phyloP scores from a whole-genome alignment of 1,284 basidiomycete genomes.

The Ceratobasidium sp. region DNA sequence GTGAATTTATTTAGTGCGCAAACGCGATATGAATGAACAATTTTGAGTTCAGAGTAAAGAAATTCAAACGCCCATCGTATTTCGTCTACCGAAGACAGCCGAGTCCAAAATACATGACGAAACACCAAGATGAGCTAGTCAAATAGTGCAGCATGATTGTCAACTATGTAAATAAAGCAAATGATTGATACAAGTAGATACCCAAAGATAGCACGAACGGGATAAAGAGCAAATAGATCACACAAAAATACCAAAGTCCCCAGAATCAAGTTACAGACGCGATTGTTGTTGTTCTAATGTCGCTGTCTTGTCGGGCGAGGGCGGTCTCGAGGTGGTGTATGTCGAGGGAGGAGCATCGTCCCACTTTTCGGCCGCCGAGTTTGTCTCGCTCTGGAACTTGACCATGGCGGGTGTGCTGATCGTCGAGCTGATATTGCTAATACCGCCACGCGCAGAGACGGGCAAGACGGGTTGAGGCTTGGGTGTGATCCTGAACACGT shows the following conservation, averaged over 20 bases:
- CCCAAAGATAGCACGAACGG: not conserved
- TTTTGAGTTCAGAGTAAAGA: not conserved
- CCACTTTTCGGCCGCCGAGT: constrained; percentile 27
- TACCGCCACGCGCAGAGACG: constrained; percentile 9
- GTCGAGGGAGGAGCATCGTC: constrained; percentile 22
- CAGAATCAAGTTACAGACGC: constrained; percentile 1
- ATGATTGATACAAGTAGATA: constrained; percentile 18
- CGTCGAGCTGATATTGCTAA: constrained; percentile 13
- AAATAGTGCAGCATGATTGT: not conserved
- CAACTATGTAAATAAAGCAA: constrained; percentile 23
- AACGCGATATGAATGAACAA: not conserved
- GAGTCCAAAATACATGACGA: constrained; percentile 9
- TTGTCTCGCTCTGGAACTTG: constrained; percentile 42
- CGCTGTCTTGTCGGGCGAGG: constrained; percentile 11
- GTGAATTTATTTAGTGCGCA: constrained; percentile 33
- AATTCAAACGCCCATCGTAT: not conserved
- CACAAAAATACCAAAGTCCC: not conserved
- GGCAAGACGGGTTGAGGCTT: constrained; percentile 24
- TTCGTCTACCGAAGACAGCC: not conserved
- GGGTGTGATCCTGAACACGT: constrained; percentile 34
- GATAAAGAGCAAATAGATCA: constrained; percentile 13
- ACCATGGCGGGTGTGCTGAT: constrained; percentile 16
- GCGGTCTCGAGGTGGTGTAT: constrained; percentile 10
- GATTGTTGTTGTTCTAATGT: constrained; percentile 12
- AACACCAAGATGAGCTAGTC: constrained; percentile 1